Evolutionary conservation across 108 stramenopile species (phyloP).

Genomic region (Skeletonema marinoi): DNA sequence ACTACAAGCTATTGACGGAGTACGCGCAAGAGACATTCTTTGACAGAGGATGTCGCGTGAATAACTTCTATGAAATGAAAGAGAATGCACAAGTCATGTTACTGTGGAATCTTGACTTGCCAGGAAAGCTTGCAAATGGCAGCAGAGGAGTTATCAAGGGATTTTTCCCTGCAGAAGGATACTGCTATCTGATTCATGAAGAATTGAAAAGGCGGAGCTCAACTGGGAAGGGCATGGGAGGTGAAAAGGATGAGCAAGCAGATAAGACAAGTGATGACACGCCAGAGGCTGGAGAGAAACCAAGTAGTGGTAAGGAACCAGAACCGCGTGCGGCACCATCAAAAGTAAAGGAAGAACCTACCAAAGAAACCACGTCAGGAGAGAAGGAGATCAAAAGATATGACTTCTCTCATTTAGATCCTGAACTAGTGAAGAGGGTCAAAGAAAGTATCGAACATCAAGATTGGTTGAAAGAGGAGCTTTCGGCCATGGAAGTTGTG

Average conservation of each 20-base stretch:
- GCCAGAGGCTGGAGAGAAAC: neutral
- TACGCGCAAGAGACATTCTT: slow-evolving; percentile 33
- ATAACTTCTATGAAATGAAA: slow-evolving; percentile 11
- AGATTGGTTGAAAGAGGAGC: slow-evolving; percentile 15
- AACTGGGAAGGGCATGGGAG: neutral
- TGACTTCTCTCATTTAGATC: slow-evolving; percentile 18
- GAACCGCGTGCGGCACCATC: neutral
- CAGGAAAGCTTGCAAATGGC: slow-evolving; percentile 63
- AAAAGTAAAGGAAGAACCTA: neutral
- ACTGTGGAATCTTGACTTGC: slow-evolving; percentile 57
- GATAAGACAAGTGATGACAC: neutral
- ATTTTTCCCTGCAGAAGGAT: slow-evolving; percentile 27
- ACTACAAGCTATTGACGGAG: slow-evolving; percentile 13
- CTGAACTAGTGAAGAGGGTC: slow-evolving; percentile 3
- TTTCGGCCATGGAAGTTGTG: slow-evolving; percentile 8
- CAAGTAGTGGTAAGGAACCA: neutral
- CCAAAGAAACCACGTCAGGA: neutral
- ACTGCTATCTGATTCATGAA: slow-evolving; percentile 16
- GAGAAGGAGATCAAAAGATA: neutral
- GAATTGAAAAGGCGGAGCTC: neutral
- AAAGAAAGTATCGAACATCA: neutral
- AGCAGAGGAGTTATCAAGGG: slow-evolving; percentile 61
- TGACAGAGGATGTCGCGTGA: slow-evolving; percentile 37
- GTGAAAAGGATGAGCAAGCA: neutral
- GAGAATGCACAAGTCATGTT: slow-evolving; percentile 64